Percentiles rank a stretch among this genome's conserved stretches.
phyloP scores from a whole-genome alignment of 2,329 filamentous ascomycete species.

The Sordariomycetes sp. region DNA sequence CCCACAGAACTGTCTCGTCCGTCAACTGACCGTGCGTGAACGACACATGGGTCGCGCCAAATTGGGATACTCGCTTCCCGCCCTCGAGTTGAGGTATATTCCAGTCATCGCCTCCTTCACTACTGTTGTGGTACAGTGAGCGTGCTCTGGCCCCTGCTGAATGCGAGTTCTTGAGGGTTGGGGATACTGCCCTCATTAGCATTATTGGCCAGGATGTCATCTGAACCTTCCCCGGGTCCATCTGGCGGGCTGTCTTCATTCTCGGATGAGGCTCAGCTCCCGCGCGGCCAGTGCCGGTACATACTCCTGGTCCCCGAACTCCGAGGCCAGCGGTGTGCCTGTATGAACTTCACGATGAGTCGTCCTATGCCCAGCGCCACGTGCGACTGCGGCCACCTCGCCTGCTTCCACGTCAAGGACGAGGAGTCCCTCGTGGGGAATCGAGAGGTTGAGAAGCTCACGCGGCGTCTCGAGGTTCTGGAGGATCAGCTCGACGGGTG shows the following conservation, averaged over 20 bases:
- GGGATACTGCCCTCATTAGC: background rate
- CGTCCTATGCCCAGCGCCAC: constrained; percentile 35
- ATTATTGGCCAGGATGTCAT: background rate
- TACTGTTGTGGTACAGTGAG: background rate
- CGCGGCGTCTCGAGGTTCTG: constrained; percentile 27
- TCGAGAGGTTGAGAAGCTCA: constrained; percentile 33
- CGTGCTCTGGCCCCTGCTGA: background rate
- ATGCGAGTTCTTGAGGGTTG: background rate
- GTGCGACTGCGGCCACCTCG: constrained; percentile 46
- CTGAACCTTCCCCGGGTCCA: background rate
- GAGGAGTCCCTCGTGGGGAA: constrained; percentile 27
- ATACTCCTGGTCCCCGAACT: constrained; percentile 42
- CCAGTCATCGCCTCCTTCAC: background rate
- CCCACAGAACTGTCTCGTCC: background rate
- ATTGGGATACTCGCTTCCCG: background rate
- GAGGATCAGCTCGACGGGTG: constrained; percentile 27
- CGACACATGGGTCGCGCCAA: background rate
- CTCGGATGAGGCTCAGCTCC: constrained; percentile 31
- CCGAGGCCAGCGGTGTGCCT: constrained; percentile 44
- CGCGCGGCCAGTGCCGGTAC: constrained; percentile 44
- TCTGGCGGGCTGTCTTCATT: background rate
- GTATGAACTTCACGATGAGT: constrained; percentile 42
- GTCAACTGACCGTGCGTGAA: background rate
- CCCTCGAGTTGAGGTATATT: background rate
- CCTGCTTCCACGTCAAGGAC: constrained; percentile 42